Evolutionary conservation across 1,284 basidiomycete genomes (phyloP).

Genomic region (Trichosporon coremiiforme): DNA sequence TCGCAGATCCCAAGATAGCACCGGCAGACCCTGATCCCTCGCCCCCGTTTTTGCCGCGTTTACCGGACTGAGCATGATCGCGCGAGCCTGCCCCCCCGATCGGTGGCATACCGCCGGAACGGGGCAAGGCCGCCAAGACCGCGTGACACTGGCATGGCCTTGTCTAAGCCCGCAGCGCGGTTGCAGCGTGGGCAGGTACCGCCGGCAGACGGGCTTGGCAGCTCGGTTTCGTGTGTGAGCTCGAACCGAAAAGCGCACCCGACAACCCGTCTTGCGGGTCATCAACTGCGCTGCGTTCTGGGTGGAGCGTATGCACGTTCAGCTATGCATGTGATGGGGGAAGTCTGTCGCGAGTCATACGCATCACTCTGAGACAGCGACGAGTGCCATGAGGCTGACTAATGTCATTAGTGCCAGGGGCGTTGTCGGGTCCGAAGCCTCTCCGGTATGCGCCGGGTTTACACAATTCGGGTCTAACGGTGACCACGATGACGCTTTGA

Average conservation of each 20-base stretch:
- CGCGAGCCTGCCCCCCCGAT: not conserved
- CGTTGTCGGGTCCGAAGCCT: too few relatives aligned
- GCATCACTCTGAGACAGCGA: too few relatives aligned
- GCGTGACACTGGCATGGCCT: not conserved
- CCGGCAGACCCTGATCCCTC: not conserved
- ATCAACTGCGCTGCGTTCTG: too few relatives aligned
- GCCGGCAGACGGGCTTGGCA: not conserved
- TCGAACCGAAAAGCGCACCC: not conserved
- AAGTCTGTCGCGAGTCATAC: too few relatives aligned
- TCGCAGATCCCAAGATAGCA: not conserved
- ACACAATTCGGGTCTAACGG: too few relatives aligned
- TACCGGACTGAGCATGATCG: not conserved
- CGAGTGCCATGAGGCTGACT: too few relatives aligned
- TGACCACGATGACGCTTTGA: too few relatives aligned
- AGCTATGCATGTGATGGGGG: too few relatives aligned
- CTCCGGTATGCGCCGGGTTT: too few relatives aligned
- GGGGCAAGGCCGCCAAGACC: not conserved
- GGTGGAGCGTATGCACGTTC: too few relatives aligned
- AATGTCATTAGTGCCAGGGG: too few relatives aligned
- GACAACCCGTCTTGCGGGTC: too few relatives aligned
- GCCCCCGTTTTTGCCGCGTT: not conserved
- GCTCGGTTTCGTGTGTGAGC: not conserved
- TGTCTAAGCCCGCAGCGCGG: not conserved
- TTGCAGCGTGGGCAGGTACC: not conserved
- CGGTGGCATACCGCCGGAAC: not conserved